A percentile compares a stretch with the other conserved stretches of the same genome.
Conservation (phyloP, 2,329 filamentous ascomycete genomes). For the Arthrobotrys entomopaga region DNA sequence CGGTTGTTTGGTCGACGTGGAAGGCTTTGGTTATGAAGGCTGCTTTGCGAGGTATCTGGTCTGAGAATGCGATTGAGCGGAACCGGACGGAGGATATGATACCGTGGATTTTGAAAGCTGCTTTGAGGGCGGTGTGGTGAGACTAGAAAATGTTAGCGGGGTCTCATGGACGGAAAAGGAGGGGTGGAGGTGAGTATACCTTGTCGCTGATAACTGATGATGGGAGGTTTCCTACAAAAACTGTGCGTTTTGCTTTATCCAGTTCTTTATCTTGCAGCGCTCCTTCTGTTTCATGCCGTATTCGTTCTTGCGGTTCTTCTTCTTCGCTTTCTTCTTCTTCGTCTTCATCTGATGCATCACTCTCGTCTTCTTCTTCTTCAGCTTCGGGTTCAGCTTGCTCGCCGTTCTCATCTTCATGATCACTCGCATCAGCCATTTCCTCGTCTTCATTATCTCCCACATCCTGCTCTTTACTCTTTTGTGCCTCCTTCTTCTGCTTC, state of each 20-base stretch:
- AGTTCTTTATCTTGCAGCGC: conserved; percentile 68
- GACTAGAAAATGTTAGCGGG: conserved; percentile 67
- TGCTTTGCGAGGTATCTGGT: conserved; percentile 87
- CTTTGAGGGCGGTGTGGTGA: conserved; percentile 64
- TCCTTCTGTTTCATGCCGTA: conserved; percentile 66
- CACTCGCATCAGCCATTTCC: conserved; percentile 66
- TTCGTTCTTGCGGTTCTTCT: conserved; percentile 56
- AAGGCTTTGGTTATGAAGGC: conserved; percentile 90
- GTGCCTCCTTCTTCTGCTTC: conserved; percentile 60
- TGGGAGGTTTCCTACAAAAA: conserved; percentile 93
- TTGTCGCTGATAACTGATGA: conserved; percentile 84
- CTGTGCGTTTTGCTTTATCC: conserved; percentile 86
- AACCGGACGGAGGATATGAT: conserved; percentile 90
- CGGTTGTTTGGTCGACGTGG: conserved; percentile 91
- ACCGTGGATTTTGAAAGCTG: conserved; percentile 57
- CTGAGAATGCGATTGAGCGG: conserved; percentile 87
- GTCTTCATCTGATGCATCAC: conserved; percentile 58
- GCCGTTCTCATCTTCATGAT: conserved; percentile 67
- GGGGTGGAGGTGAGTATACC: conserved; percentile 72
- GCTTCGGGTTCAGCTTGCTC: conserved; percentile 61
- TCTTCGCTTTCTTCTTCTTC: conserved; percentile 58
- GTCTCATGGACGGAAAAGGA: conserved; percentile 70
- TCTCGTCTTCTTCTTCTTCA: conserved; percentile 60
- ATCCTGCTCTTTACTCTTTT: conserved; percentile 61
- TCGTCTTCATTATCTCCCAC: conserved; percentile 68